Evolutionary conservation across 2,329 filamentous ascomycete species (phyloP).

Genomic region (Aspergillus quadricinctus): DNA sequence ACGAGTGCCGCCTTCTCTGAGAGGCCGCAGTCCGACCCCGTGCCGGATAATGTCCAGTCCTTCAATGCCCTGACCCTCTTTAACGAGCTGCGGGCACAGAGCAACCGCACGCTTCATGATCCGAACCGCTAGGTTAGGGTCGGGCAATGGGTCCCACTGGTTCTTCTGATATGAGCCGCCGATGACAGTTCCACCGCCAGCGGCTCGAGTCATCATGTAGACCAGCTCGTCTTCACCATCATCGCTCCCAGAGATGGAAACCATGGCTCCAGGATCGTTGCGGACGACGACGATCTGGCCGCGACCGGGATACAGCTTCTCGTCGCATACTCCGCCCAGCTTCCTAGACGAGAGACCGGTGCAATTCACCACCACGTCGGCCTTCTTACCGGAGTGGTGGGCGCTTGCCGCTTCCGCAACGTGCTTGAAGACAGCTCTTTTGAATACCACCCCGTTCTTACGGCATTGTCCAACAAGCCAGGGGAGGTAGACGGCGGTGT

Average conservation of each 20-base stretch:
- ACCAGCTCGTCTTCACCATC: conserved; percentile 67
- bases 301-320: conserved; percentile 66
- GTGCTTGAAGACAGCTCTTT: conserved; percentile 62
- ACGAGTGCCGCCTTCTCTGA: conserved; percentile 67
- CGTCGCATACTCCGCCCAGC: conserved; percentile 78
- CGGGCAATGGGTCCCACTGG: conserved; percentile 74
- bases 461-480: conserved; percentile 80
- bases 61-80: conserved; percentile 61
- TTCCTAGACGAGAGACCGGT: conserved; percentile 71
- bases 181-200: conserved; percentile 73
- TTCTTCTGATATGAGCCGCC: conserved; percentile 80
- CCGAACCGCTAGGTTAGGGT: conserved; percentile 71
- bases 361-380: conserved; percentile 75
- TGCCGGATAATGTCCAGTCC: conserved; percentile 73
- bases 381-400: conserved; percentile 54
- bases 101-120: conserved; percentile 69
- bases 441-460: conserved; percentile 65
- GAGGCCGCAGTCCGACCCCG: conserved; percentile 74
- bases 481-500: conserved; percentile 79
- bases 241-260: conserved; percentile 65
- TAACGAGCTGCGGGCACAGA: conserved; percentile 38
- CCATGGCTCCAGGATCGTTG: conserved; percentile 70
- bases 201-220: conserved; percentile 79
- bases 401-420: conserved; percentile 63
- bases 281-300: conserved; percentile 82